A percentile compares a stretch with the other conserved stretches of the same genome.
Conservation (phyloP, 169 alveolate genomes). For the Miamiensis avidus region DNA sequence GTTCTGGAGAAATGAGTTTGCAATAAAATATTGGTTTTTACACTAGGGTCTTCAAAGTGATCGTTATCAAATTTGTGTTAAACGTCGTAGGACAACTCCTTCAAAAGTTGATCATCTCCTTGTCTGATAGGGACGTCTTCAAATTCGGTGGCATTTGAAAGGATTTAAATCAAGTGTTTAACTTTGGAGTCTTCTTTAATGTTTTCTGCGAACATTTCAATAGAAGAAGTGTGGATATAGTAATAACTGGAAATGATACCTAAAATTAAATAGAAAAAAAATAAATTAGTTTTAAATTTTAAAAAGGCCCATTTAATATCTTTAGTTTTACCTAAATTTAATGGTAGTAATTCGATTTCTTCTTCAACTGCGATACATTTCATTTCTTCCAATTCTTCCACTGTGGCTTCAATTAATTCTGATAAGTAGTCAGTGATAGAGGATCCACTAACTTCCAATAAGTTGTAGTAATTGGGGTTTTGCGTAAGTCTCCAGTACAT, state of each 20-base stretch:
- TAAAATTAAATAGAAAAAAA: too few relatives aligned
- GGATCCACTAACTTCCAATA: conserved; percentile 92
- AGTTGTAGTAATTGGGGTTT: conserved; percentile 99
- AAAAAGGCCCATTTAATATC: background rate
- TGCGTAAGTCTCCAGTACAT: conserved; percentile 96
- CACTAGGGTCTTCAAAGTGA: conserved; percentile 55
- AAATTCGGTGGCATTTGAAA: conserved; percentile 88
- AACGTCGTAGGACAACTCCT: conserved; percentile 63
- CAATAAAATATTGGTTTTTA: conserved; percentile 78
- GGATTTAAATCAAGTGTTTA: conserved; percentile 77
- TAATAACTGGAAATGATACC: conserved; percentile 16
- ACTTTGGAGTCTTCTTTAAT: conserved; percentile 65
- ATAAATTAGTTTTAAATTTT: too few relatives aligned
- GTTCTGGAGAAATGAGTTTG: conserved; percentile 92
- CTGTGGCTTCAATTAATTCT: conserved; percentile 94
- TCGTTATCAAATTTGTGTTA: conserved; percentile 48
- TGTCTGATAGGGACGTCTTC: conserved; percentile 84
- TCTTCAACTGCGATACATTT: conserved; percentile 93
- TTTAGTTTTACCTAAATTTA: conserved; percentile 88
- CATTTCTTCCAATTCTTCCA: conserved; percentile 91
- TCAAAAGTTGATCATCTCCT: conserved; percentile 83
- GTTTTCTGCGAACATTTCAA: conserved; percentile 73
- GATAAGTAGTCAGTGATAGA: conserved; percentile 95
- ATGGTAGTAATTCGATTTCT: conserved; percentile 80
- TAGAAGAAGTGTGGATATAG: conserved; percentile 30